Conservation (phyloP, 495 filamentous ascomycete species). For the Melanomma pulvis-pyrius region DNA sequence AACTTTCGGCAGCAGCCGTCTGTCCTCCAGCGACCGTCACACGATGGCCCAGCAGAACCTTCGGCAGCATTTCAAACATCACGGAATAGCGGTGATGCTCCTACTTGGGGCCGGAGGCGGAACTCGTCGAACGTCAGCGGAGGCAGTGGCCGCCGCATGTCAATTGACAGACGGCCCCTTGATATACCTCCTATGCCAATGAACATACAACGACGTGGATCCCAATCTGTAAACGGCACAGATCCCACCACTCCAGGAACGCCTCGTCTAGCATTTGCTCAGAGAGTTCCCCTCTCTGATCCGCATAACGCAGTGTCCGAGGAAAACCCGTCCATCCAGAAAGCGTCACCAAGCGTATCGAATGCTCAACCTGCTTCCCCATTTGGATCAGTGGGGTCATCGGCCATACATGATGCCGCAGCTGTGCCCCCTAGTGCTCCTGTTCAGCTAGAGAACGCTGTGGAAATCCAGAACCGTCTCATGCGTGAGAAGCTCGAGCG, state of each 20-base stretch:
- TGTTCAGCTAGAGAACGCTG: slow-evolving; percentile 41
- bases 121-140: slow-evolving; percentile 96
- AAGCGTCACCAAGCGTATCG: slow-evolving; percentile 36
- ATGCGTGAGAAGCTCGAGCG: slow-evolving; percentile 79
- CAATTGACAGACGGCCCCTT: slow-evolving; percentile 50
- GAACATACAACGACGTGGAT: slow-evolving; percentile 50
- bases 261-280: slow-evolving; percentile 14
- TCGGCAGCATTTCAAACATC: slow-evolving; percentile 89
- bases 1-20: slow-evolving; percentile 75
- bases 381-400: slow-evolving; percentile 29
- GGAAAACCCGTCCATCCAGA: slow-evolving; percentile 35
- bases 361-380: slow-evolving; percentile 34
- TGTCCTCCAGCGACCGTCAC: slow-evolving; percentile 72
- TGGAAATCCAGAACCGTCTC: slow-evolving; percentile 73
- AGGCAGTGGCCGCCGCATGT: slow-evolving; percentile 70
- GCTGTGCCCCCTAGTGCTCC: slow-evolving; percentile 38
- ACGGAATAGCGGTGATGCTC: slow-evolving; percentile 64
- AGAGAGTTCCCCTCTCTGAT: slow-evolving; percentile 1
- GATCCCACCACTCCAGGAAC: slow-evolving; percentile 40
- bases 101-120: slow-evolving; percentile 73
- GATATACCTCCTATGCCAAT: slow-evolving; percentile 49
- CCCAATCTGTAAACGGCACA: slow-evolving; percentile 48
- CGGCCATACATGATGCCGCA: slow-evolving; percentile 40
- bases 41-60: slow-evolving; percentile 80
- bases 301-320: slow-evolving; percentile 19